Evolutionary conservation across 2,329 filamentous ascomycete genomes (phyloP).

Genomic region (Penicillium paneum): DNA sequence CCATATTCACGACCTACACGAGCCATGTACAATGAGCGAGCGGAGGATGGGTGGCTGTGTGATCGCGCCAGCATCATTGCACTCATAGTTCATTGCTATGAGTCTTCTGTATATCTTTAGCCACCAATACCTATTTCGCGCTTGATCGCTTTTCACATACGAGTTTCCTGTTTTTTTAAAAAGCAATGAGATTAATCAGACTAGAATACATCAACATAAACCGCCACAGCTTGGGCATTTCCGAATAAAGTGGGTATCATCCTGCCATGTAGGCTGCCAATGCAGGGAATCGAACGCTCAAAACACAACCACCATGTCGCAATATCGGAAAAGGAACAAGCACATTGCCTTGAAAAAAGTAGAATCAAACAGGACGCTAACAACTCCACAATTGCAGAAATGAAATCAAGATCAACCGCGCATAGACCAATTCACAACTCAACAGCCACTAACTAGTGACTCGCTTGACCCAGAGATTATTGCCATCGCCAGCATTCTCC

Average conservation of each 20-base stretch:
- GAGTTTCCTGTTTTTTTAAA: not conserved
- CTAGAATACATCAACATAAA: not conserved
- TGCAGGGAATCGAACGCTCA: constrained; percentile 8
- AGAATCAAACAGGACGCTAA: not conserved
- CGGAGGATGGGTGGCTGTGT: constrained; percentile 8
- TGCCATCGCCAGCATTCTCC: constrained; percentile 46
- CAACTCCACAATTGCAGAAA: not conserved
- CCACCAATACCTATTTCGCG: constrained; percentile 8
- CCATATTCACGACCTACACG: constrained; percentile 22
- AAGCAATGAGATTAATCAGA: not conserved
- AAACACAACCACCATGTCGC: constrained; percentile 1
- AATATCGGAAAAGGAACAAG: constrained; percentile 1
- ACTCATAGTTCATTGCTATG: not conserved
- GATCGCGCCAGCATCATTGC: constrained; percentile 2
- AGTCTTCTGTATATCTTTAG: constrained; percentile 7
- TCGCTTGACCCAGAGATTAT: constrained; percentile 72
- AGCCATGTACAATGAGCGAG: constrained; percentile 21
- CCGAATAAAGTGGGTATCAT: constrained; percentile 10
- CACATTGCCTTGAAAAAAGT: not conserved
- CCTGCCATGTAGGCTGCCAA: not conserved
- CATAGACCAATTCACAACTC: not conserved
- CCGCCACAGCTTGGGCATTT: not conserved
- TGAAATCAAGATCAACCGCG: not conserved
- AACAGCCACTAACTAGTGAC: constrained; percentile 58
- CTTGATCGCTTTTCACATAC: constrained; percentile 4